Percentiles rank a stretch among this genome's conserved stretches.
Evolutionary conservation across 768 basidiomycete species (phyloP).

Genomic region (Mycena haematopus): DNA sequence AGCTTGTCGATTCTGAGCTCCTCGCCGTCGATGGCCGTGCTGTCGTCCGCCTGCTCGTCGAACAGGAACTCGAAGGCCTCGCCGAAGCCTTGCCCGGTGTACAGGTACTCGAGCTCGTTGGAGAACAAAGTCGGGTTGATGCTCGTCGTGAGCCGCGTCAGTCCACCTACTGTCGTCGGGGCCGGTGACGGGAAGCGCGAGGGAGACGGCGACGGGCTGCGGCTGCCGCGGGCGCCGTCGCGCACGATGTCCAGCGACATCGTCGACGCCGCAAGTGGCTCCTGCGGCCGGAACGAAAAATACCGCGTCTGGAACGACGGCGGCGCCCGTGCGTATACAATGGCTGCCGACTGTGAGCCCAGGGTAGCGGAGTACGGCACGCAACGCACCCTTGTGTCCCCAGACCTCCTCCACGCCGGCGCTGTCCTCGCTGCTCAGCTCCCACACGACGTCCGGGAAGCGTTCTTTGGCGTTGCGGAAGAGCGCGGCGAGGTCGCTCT

Average conservation of each 20-base stretch:
- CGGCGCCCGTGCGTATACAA: conserved; percentile 94
- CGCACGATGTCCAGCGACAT: conserved; percentile 61
- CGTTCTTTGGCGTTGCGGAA: conserved; percentile 87
- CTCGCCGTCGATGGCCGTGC: conserved; percentile 42
- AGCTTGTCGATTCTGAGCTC: conserved; percentile 80
- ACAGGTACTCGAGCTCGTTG: conserved; percentile 92
- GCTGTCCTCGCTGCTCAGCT: conserved; percentile 58
- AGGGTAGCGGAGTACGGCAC: no score
- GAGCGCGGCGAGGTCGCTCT: conserved; percentile 76
- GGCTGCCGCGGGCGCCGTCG: no score
- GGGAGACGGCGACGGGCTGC: conserved; percentile 41
- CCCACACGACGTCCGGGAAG: conserved; percentile 98
- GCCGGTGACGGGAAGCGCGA: conserved; percentile 45
- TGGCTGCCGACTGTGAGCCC: conserved; percentile 56
- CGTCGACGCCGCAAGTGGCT: conserved; percentile 64
- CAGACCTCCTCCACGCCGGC: conserved; percentile 64
- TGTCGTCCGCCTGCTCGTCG: conserved; percentile 63
- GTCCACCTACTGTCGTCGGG: conserved; percentile 47
- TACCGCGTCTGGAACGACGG: conserved; percentile 91
- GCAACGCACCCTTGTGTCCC: conserved; percentile 93
- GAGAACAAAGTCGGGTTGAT: conserved; percentile 84
- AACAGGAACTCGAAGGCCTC: conserved; percentile 89
- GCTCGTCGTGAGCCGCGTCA: conserved; percentile 68
- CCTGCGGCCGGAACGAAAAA: conserved; percentile 76
- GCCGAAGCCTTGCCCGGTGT: conserved; percentile 89